A percentile compares a stretch with the other conserved stretches of the same genome.
Conservation (phyloP, 2,329 filamentous ascomycete genomes). For the Tolypocladium inflatum region DNA sequence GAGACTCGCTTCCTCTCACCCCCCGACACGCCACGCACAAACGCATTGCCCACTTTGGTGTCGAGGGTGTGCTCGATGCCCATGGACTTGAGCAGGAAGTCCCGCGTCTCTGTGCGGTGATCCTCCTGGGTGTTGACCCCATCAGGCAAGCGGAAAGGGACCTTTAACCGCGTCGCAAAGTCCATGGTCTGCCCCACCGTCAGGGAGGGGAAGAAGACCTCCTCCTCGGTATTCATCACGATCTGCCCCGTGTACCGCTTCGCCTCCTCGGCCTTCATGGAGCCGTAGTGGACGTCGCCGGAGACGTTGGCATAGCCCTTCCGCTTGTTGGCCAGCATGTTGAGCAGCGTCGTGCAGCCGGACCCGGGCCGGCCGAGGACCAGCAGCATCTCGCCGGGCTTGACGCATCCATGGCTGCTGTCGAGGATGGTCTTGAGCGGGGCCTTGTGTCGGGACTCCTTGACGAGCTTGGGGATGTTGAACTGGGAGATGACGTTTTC, state of each 20-base stretch:
- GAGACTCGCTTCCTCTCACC: slow-evolving; percentile 62
- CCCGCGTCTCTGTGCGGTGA: slow-evolving; percentile 33
- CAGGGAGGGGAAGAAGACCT: slow-evolving; percentile 53
- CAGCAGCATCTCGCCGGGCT: slow-evolving; percentile 63
- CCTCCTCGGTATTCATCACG: slow-evolving; percentile 65
- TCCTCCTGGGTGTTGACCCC: slow-evolving; percentile 32
- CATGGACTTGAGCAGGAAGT: slow-evolving; percentile 49
- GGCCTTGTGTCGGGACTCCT: slow-evolving; percentile 42
- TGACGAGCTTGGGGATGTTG: slow-evolving; percentile 42
- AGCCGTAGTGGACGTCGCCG: slow-evolving; percentile 50
- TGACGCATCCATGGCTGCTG: slow-evolving; percentile 57
- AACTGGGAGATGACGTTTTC: slow-evolving; percentile 54
- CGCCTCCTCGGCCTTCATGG: slow-evolving; percentile 35
- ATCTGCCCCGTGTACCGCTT: slow-evolving; percentile 48
- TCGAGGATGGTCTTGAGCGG: slow-evolving; percentile 57
- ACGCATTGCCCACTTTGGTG: slow-evolving; percentile 61
- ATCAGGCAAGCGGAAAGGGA: slow-evolving; percentile 37
- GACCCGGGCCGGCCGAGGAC: slow-evolving; percentile 60
- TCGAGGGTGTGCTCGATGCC: slow-evolving; percentile 48
- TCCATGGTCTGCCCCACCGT: slow-evolving; percentile 62
- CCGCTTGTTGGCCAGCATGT: slow-evolving; percentile 56
- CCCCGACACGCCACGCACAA: slow-evolving; percentile 55
- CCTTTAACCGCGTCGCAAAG: slow-evolving; percentile 56
- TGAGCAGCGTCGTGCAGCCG: slow-evolving; percentile 63
- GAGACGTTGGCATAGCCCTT: slow-evolving; percentile 47